phyloP scores from a whole-genome alignment of 495 filamentous ascomycete genomes.

The Astrothelium macrocarpum region DNA sequence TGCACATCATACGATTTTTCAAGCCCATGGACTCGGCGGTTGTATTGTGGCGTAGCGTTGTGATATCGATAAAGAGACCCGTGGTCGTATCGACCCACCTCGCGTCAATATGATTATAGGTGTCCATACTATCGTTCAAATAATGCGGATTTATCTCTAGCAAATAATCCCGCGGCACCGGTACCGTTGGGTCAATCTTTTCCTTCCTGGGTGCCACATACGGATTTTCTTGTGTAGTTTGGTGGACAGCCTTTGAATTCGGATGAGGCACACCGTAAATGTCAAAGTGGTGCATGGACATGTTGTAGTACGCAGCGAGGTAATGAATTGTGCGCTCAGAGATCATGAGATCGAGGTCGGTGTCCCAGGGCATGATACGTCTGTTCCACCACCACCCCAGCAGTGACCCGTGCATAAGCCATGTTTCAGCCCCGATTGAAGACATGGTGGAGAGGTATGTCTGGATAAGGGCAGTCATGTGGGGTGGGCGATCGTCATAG shows the following conservation, averaged over 20 bases:
- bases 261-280: conserved; percentile 32
- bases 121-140: conserved; percentile 39
- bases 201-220: not conserved
- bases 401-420: conserved; percentile 55
- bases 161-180: conserved; percentile 41
- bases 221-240: not conserved
- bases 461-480: conserved; percentile 44
- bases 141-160: conserved; percentile 55
- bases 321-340: conserved; percentile 46
- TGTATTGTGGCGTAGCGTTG: conserved; percentile 42
- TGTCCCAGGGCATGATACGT: conserved; percentile 56
- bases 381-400: conserved; percentile 58
- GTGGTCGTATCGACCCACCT: conserved; percentile 53
- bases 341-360: conserved; percentile 52
- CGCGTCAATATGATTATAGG: conserved; percentile 49
- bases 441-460: conserved; percentile 49
- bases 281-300: conserved; percentile 48
- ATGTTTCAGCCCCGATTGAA: conserved; percentile 48
- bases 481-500: conserved; percentile 21
- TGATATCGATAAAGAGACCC: conserved; percentile 56
- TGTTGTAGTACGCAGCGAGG: conserved; percentile 51
- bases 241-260: not conserved
- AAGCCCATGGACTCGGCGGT: conserved; percentile 28
- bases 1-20: conserved; percentile 43
- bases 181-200: conserved; percentile 23